A percentile compares a stretch with the other conserved stretches of the same genome.
These are phyloP conservation scores for Ashbya aceris DNA, from an alignment of 1,139 yeast genomes.

Conservation along the genomic window DNA sequence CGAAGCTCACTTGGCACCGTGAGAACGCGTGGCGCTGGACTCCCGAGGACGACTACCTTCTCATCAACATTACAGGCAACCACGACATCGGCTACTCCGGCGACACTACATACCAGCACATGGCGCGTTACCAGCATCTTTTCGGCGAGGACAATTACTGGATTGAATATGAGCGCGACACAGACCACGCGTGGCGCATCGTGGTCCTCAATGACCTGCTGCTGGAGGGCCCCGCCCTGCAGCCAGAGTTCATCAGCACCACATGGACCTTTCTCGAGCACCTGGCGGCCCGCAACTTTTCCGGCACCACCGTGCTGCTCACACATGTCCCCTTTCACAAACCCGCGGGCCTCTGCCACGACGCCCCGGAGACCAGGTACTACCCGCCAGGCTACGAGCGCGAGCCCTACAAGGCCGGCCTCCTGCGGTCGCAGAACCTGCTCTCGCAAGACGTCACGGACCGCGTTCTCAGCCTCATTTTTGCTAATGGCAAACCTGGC, in stretches of 20 bases:
- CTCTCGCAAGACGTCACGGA: slow-evolving; percentile 57
- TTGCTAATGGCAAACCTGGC: slow-evolving; percentile 60
- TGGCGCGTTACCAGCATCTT: slow-evolving; percentile 61
- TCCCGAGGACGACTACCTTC: slow-evolving; percentile 33
- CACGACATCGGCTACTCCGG: slow-evolving; percentile 96
- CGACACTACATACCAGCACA: slow-evolving; percentile 86
- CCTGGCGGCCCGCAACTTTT: slow-evolving; percentile 43
- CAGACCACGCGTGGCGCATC: slow-evolving; percentile 66
- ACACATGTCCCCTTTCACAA: slow-evolving; percentile 90
- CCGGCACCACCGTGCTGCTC: slow-evolving; percentile 72
- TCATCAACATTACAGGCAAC: slow-evolving; percentile 83
- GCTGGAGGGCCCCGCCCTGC: slow-evolving; percentile 84
- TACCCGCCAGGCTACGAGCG: slow-evolving; percentile 43
- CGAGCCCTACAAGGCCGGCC: slow-evolving; percentile 61
- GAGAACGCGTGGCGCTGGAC: slow-evolving; percentile 62
- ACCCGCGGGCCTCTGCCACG: slow-evolving; percentile 69
- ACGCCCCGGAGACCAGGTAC: slow-evolving; percentile 69
- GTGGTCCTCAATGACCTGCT: slow-evolving; percentile 78
- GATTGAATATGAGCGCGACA: slow-evolving; percentile 54
- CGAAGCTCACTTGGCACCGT: slow-evolving; percentile 43
- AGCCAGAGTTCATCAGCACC: slow-evolving; percentile 54
- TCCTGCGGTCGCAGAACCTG: slow-evolving; percentile 81
- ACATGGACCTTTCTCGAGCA: slow-evolving; percentile 67
- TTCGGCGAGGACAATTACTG: slow-evolving; percentile 85
- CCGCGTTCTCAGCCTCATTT: slow-evolving; percentile 56